phyloP scores from a whole-genome alignment of 129 eudicot genomes.

The Arctium minus region DNA sequence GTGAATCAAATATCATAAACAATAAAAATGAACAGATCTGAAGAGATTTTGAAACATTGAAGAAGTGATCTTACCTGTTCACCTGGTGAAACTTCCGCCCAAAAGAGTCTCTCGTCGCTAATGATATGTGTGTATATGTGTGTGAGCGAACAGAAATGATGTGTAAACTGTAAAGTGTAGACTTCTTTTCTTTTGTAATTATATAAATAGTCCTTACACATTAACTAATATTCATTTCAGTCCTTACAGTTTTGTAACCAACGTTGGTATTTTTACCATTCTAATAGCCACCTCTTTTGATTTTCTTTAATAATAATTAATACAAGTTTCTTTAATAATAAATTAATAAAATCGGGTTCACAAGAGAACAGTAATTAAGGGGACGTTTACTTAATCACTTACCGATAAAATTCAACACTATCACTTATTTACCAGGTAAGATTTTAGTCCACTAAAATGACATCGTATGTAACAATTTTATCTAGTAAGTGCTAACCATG shows the following conservation, averaged over 20 bases:
- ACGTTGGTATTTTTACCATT: not conserved
- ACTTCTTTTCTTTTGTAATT: not conserved
- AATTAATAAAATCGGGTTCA: too few species aligned
- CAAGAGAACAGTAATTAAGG: too few species aligned
- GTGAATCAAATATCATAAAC: not conserved
- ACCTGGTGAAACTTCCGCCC: conserved; percentile 17
- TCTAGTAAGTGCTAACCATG: too few species aligned
- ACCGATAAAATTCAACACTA: too few species aligned
- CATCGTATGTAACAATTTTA: too few species aligned
- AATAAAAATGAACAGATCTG: conserved; percentile 11
- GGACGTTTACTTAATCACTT: too few species aligned
- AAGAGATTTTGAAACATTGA: not conserved
- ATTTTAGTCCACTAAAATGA: too few species aligned
- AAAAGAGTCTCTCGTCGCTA: conserved; percentile 16
- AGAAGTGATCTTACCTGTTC: conserved; percentile 12
- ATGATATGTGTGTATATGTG: conserved; percentile 23
- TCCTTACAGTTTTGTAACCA: not conserved
- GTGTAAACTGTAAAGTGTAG: not conserved
- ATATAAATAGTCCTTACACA: not conserved
- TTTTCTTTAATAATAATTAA: too few species aligned
- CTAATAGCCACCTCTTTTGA: too few species aligned
- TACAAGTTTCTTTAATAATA: too few species aligned
- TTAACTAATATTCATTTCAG: not conserved
- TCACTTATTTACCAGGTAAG: too few species aligned
- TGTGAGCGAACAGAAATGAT: conserved; percentile 19